phyloP scores from a whole-genome alignment of 1,284 basidiomycete species.

The Kalmanozyma brasiliensis region DNA sequence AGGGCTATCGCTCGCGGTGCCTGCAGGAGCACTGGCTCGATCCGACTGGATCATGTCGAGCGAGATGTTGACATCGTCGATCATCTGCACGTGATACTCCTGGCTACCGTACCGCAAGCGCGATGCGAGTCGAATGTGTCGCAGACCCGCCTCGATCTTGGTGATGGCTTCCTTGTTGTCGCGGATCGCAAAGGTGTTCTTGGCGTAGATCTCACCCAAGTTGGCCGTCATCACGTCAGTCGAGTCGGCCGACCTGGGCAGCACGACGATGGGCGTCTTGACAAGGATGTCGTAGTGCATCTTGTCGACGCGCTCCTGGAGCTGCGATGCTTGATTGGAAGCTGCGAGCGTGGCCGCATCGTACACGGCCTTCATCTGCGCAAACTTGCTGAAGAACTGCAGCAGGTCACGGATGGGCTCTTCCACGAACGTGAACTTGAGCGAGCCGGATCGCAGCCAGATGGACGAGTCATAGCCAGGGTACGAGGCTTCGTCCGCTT shows the following conservation, averaged over 20 bases:
- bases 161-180: constrained; percentile 62
- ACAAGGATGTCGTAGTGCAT: constrained; percentile 92
- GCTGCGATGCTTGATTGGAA: constrained; percentile 81
- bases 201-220: constrained; percentile 88
- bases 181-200: constrained; percentile 76
- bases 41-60: constrained; percentile 76
- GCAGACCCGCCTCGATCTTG: constrained; percentile 79
- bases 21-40: constrained; percentile 14
- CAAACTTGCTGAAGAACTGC: constrained; percentile 85
- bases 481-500: constrained; percentile 73
- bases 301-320: constrained; percentile 72
- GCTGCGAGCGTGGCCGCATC: constrained; percentile 94
- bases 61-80: constrained; percentile 87
- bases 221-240: constrained; percentile 81
- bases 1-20: constrained; percentile 66
- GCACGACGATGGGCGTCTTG: constrained; percentile 90
- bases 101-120: constrained; percentile 52
- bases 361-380: constrained; percentile 81
- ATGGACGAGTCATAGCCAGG: constrained; percentile 87
- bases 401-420: constrained; percentile 86
- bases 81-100: constrained; percentile 75
- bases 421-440: constrained; percentile 89
- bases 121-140: constrained; percentile 79
- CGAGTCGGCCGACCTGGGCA: constrained; percentile 80
- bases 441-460: constrained; percentile 85